These are phyloP conservation scores for Lactarius pseudohatsudake DNA, from an alignment of 768 basidiomycete genomes.

Conservation along the genomic window DNA sequence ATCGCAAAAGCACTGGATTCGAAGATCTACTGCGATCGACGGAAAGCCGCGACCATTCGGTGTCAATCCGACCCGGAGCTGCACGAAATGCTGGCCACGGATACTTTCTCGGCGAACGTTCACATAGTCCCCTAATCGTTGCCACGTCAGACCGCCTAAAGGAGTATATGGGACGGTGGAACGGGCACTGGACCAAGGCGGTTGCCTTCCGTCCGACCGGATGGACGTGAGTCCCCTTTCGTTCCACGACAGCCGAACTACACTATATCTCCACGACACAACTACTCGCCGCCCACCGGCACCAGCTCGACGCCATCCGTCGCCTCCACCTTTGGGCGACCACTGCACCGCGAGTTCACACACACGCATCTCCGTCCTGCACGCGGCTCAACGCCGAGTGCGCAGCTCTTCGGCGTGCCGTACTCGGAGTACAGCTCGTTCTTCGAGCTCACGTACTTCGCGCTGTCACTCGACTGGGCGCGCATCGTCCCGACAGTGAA, in stretches of 20 bases:
- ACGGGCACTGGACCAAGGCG: slow-evolving; percentile 64
- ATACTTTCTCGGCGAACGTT: slow-evolving; percentile 76
- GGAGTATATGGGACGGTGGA: slow-evolving; percentile 72
- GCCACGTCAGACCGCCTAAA: slow-evolving; percentile 78
- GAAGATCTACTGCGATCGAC: slow-evolving; percentile 86
- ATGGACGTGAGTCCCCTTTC: slow-evolving; percentile 73
- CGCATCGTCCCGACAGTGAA: slow-evolving; percentile 97
- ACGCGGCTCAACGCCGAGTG: slow-evolving; percentile 63
- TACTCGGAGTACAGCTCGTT: slow-evolving; percentile 98
- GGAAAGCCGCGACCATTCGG: slow-evolving; percentile 80
- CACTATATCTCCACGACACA: slow-evolving; percentile 31
- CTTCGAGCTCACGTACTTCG: slow-evolving; percentile 93
- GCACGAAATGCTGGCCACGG: slow-evolving; percentile 68
- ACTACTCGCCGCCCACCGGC: slow-evolving; percentile 66
- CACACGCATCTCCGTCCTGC: slow-evolving; percentile 64
- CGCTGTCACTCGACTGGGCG: slow-evolving; percentile 79
- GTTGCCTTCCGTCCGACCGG: slow-evolving; percentile 93
- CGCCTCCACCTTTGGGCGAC: slow-evolving; percentile 61
- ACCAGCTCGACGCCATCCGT: slow-evolving; percentile 64
- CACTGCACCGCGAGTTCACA: slow-evolving; percentile 68
- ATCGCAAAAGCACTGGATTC: slow-evolving; percentile 78
- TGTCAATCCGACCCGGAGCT: slow-evolving; percentile 87
- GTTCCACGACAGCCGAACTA: too few species aligned
- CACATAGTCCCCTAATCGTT: slow-evolving; percentile 76
- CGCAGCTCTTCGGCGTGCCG: slow-evolving; percentile 80